Conservation (phyloP, 2,329 filamentous ascomycete genomes). For the Apiospora kogelbergensis region DNA sequence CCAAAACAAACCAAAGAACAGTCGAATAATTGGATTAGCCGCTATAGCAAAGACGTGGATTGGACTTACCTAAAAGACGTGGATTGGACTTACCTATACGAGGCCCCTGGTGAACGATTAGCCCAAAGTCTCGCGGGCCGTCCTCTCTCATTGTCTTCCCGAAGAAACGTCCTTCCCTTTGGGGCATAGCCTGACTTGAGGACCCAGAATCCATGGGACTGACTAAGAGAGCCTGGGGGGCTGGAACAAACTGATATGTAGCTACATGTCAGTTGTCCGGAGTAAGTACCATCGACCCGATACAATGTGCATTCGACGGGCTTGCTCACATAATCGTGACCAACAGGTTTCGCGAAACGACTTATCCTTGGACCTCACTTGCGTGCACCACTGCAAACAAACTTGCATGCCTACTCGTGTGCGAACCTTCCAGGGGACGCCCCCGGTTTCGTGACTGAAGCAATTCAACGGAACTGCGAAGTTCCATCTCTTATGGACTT, state of each 20-base stretch:
- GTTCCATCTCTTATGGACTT: background rate
- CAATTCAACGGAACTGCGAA: background rate
- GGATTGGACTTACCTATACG: no score
- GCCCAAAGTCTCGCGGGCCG: conserved; percentile 3
- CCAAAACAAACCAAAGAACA: no score
- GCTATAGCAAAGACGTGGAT: no score
- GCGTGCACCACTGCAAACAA: background rate
- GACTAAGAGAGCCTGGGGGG: background rate
- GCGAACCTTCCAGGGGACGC: background rate
- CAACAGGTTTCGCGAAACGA: background rate
- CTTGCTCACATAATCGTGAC: conserved; percentile 3
- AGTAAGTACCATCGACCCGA: background rate
- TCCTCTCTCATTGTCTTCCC: background rate
- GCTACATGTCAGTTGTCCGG: no score
- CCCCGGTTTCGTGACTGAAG: background rate
- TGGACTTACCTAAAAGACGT: no score
- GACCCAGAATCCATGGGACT: background rate
- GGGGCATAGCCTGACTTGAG: background rate
- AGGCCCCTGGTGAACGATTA: no score
- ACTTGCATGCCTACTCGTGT: background rate
- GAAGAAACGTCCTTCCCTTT: background rate
- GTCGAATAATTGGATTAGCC: no score
- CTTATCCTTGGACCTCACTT: background rate
- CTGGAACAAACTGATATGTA: background rate
- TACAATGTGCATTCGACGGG: background rate